Evolutionary conservation across 495 filamentous ascomycete genomes (phyloP), one percentile per base, ranked within the genome.

Genomic region (Immersiella caudata): DNA sequence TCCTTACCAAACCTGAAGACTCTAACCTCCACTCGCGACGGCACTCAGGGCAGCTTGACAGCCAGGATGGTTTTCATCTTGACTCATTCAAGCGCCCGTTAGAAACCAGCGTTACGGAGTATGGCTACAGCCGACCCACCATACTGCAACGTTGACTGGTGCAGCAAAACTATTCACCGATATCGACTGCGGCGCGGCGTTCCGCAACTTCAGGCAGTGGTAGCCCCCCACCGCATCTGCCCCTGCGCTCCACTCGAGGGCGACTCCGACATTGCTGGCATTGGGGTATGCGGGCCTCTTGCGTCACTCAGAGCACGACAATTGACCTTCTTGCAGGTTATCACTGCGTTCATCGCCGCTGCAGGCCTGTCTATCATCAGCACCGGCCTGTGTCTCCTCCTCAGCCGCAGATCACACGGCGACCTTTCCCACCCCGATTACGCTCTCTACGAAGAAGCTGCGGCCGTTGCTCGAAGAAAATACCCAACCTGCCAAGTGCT

Each of bases 241-340:
- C 21, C 11, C 49, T 64, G 62, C 27, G 16, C 46, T 1, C 1
- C 50, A 29, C 62, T 22, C 5, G 25, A 56, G 54, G 62, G 21
- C 0, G 62, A 64, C 21, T 29, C 62, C 18, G 62, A 64, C 16
- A 64, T 64, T 4, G 62, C 62, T 50, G 62, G 62, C 16, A 24
- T 55, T 1, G 62, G 62, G 26, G 62, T 56, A 25, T 27, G 2
- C 62, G 14, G 2, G 21, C 11, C 25, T 29, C 16, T 11, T 29
- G 24, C 3, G 0, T 27, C 14, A 12, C 8, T 29, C 6, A 22
- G 18, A 25, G 1, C 24, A 3, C 24, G 8, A 46, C 21, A 26
- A 25, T 24, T 49, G 6, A 64, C 50, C 11, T 2, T 6, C 16
- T 11, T n/a, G 50, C 7, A 64, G 62, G 62, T 64, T 49, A 46